Evolutionary conservation across 1,284 basidiomycete species (phyloP), one percentile per base, ranked within the genome.

Genomic region (Ceratobasidium papillatum): DNA sequence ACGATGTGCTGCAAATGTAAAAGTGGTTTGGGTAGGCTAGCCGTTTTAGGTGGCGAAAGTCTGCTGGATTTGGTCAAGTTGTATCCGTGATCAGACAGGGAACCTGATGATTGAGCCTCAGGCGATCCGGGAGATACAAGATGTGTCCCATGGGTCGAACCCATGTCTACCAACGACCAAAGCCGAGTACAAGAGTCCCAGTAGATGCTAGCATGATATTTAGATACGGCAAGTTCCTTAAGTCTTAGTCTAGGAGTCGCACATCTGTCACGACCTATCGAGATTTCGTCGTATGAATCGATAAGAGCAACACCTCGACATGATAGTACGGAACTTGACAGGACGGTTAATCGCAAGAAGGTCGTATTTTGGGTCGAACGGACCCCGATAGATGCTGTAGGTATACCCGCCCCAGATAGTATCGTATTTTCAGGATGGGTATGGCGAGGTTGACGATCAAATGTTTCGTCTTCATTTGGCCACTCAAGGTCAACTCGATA

Each of bases 161-260:
- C 92, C 90, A 92, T 91, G 79, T 94, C 92, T 12, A 94, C 92
- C 47, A 91, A 82, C 8, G 86, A 85, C 91, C 91, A 93, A 75
- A 88, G 85, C 14, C 80, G 79, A 74, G 86, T 84, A 22, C 81
- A 81, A 36, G 83, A 82, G 79, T 93, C 91, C 90, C 90, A 92
- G 79, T 87, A 94, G 0, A 86, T 84, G 2, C 89, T 91, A 9
- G 91, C 90, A 79, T 94, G 92, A 68, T 91, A 78, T 81, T 93
- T 94, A 1, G 91, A 93, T 9, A 93, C 91, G 76, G 87, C 86
- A 89, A 94, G 91, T 82, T 94, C 92, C 81, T 91, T 93, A 43
- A 94, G 82, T 58, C 92, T 87, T 66, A 94, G 84, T 56, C 88
- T 85, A 14, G 92, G 90, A 25, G 82, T 77, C 1, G 85, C 83